Evolutionary conservation across 768 basidiomycete genomes (phyloP).

Genomic region (Boletus vinaceobasis): DNA sequence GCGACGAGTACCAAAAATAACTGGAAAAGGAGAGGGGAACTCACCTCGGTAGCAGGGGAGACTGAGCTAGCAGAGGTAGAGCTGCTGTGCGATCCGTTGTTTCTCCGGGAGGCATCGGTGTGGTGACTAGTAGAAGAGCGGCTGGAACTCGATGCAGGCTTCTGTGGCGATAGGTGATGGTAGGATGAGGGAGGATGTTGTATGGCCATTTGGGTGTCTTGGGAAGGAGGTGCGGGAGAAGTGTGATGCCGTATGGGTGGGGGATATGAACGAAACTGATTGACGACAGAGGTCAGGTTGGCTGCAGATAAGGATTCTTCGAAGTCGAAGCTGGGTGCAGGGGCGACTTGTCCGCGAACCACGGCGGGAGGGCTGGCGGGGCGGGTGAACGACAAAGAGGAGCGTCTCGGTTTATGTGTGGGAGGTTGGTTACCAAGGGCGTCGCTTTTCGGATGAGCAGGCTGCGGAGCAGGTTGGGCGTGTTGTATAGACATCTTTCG

Average conservation of each 20-base stretch:
- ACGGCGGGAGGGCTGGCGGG: conserved; percentile 14
- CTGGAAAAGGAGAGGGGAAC: conserved; percentile 3
- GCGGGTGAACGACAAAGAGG: not conserved
- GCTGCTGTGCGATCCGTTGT: conserved; percentile 15
- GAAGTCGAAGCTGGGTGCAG: conserved; percentile 24
- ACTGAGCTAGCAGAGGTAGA: conserved; percentile 28
- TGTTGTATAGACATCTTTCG: conserved; percentile 2
- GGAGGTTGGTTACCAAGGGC: conserved; percentile 16
- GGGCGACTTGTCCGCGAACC: conserved; percentile 21
- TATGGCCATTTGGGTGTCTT: conserved; percentile 2
- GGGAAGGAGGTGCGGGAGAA: conserved; percentile 22
- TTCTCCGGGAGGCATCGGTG: conserved; percentile 29
- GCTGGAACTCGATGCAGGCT: conserved; percentile 26
- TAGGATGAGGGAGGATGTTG: conserved; percentile 6
- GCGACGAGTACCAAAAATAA: conserved; percentile 2
- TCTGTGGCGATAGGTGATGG: conserved; percentile 17
- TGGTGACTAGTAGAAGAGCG: conserved; percentile 20
- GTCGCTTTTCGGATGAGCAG: conserved; percentile 8
- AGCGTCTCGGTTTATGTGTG: not conserved
- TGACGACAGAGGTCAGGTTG: conserved; percentile 30
- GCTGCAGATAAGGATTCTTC: conserved; percentile 29
- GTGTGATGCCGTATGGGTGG: conserved; percentile 21
- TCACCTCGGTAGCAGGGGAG: conserved; percentile 22
- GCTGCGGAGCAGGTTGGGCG: conserved; percentile 4
- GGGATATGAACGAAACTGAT: conserved; percentile 31